Base-by-base conservation (phyloP, 495 filamentous ascomycete genomes). In the Trichoderma virens region DNA sequence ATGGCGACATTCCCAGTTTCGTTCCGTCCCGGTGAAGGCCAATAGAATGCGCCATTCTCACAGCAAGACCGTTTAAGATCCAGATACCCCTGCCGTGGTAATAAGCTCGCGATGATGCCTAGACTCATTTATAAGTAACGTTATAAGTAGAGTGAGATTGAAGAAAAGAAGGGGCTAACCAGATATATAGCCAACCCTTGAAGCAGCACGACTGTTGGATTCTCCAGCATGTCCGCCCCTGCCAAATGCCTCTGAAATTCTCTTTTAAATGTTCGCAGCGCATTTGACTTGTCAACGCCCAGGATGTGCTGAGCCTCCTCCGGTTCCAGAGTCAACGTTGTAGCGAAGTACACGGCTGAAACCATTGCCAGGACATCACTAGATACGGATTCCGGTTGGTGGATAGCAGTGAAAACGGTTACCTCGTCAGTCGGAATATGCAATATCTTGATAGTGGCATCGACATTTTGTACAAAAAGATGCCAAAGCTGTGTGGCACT, bases 31-130 rank as follows among this genome's bases (percentile, higher is more conserved):
- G 13, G 9, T 61, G 59, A 8, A 81, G 71, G 13, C 78, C 76
- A 1, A 79, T 67, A 11, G 70, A 65, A 65, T 75, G 76, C 23
- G 71, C 74, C 38, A 81, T 75, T 18, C 63, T 51, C n/a, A 64
- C 38, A 11, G 51, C 63, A 32, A 64, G 38, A 18, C 63, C 63
- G 9, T 20, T 64, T 5, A 64, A 13, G 7, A 51, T 51, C 63
- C 63, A 64, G n/a, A 64, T 31, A 9, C 62, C 62, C 28, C 51
- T 63, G 14, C 62, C 62, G 23, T 51, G 62, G 8, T 79, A 73
- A 38, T 72, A 65, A 16, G 74, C 70, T 5, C 73, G 62, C 1
- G 76, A 74, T 7, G 71, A 72, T 27, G 78, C 67, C 54, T 73
- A 70, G 70, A 70, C 78, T n/a, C 72, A 18, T 2, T 69, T 61